These are phyloP conservation scores for Diaporthe batatas DNA, from an alignment of 2,329 filamentous ascomycete genomes.

Conservation along the genomic window DNA sequence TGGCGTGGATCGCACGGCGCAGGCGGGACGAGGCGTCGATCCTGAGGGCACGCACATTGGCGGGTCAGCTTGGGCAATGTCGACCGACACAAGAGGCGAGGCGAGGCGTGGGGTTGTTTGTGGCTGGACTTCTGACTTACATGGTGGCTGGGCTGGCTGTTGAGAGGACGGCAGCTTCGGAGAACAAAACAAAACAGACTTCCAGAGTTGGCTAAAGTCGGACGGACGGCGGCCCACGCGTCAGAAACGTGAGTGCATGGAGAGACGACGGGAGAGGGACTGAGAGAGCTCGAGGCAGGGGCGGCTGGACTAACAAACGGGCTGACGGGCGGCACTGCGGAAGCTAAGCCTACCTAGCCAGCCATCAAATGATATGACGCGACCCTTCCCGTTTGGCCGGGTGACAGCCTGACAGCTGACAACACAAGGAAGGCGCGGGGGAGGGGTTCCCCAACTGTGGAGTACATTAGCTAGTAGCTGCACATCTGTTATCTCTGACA, in stretches of 20 bases:
- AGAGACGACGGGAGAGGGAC: neutral
- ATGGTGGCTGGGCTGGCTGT: neutral
- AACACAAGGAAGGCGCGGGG: neutral
- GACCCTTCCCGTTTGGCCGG: neutral
- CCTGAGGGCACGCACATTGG: conserved; percentile 57
- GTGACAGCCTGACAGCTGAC: conserved; percentile 6
- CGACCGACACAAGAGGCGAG: no score
- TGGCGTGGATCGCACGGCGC: conserved; percentile 83
- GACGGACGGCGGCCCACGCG: neutral
- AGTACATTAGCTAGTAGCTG: no score
- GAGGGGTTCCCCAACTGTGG: conserved; percentile 11
- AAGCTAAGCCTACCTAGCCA: neutral
- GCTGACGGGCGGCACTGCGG: conserved; percentile 8
- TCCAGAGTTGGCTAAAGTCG: conserved; percentile 19
- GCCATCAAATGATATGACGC: conserved; percentile 9
- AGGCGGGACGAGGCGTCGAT: conserved; percentile 83
- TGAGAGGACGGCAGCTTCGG: neutral
- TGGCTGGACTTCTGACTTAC: conserved; percentile 11
- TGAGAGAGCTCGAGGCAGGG: neutral
- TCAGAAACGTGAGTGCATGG: neutral
- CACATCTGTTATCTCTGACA: no score
- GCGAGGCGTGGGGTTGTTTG: neutral
- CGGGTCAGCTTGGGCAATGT: neutral
- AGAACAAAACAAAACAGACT: conserved; percentile 7
- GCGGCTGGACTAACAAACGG: neutral